Evolutionary conservation across 169 alveolate genomes (phyloP).

Genomic region (Plasmodium cynomolgi): DNA sequence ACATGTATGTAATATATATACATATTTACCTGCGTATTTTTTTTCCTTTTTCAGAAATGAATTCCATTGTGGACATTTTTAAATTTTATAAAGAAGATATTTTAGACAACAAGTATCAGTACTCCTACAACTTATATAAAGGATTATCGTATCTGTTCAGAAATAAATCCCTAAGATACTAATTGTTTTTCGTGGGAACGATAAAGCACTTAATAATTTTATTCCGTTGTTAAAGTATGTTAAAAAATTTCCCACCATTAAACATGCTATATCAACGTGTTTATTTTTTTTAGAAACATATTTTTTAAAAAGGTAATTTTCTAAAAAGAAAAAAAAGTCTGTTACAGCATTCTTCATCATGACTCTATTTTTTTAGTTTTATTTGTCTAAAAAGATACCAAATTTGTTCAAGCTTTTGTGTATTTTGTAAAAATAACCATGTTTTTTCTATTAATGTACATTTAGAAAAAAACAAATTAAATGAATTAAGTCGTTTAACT

Average conservation of each 20-base stretch:
- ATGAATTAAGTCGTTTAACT: constrained; percentile 5
- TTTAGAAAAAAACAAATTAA: constrained; percentile 21
- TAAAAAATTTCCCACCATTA: background rate
- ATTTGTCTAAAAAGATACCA: constrained; percentile 52
- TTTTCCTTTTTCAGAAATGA: constrained; percentile 38
- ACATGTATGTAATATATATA: background rate
- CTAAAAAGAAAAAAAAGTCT: constrained; percentile 8
- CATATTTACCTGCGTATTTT: background rate
- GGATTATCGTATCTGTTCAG: constrained; percentile 67
- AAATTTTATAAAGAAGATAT: constrained; percentile 72
- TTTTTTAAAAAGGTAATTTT: constrained; percentile 2
- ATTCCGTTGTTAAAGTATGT: background rate
- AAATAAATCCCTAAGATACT: constrained; percentile 47
- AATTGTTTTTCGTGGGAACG: constrained; percentile 1
- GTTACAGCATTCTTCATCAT: background rate
- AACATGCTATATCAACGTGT: background rate
- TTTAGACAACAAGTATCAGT: constrained; percentile 71
- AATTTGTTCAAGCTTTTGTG: constrained; percentile 36
- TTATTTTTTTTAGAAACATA: constrained; percentile 14
- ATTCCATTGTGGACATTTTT: constrained; percentile 73
- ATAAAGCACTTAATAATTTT: constrained; percentile 2
- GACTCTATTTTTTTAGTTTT: constrained; percentile 48
- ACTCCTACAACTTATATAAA: constrained; percentile 62
- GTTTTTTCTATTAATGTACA: constrained; percentile 4
- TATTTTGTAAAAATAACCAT: constrained; percentile 20